Evolutionary conservation across 371 early-diverging fungal genomes (phyloP).

Genomic region (Lichtheimia hyalospora): DNA sequence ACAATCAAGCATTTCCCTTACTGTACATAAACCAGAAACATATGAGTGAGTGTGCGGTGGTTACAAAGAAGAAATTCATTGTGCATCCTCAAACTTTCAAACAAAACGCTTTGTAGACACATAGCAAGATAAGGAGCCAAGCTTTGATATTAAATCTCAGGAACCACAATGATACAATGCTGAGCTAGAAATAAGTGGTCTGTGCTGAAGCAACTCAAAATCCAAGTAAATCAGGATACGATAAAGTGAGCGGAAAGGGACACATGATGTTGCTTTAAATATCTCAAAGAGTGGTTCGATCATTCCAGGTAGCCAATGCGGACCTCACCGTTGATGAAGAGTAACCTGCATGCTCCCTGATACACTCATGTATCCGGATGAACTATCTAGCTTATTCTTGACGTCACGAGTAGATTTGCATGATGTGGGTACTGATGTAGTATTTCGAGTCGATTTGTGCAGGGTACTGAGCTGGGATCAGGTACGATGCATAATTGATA

Average conservation of each 20-base stretch:
- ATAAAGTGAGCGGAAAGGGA: constrained; percentile 33
- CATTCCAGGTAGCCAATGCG: constrained; percentile 56
- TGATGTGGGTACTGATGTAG: neutral
- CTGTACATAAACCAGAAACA: no score
- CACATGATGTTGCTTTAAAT: neutral
- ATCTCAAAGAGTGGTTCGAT: constrained; percentile 44
- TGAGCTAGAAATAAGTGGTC: constrained; percentile 57
- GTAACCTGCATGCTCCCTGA: constrained; percentile 9
- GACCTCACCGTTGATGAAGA: constrained; percentile 31
- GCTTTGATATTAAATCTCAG: constrained; percentile 11
- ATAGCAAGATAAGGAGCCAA: no score
- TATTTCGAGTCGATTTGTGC: constrained; percentile 18
- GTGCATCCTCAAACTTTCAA: no score
- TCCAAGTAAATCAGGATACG: constrained; percentile 63
- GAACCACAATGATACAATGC: constrained; percentile 55
- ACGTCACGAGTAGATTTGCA: constrained; percentile 47
- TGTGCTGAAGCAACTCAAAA: constrained; percentile 55
- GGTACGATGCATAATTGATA: constrained; percentile 16
- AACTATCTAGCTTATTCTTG: constrained; percentile 51
- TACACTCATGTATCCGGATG: constrained; percentile 36
- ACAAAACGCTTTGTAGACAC: no score
- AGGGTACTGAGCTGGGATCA: constrained; percentile 18
- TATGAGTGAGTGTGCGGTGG: no score
- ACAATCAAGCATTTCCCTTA: no score
- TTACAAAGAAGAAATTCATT: no score